Evolutionary conservation across 495 filamentous ascomycete species (phyloP).

Genomic region (Neurospora tetraspora): DNA sequence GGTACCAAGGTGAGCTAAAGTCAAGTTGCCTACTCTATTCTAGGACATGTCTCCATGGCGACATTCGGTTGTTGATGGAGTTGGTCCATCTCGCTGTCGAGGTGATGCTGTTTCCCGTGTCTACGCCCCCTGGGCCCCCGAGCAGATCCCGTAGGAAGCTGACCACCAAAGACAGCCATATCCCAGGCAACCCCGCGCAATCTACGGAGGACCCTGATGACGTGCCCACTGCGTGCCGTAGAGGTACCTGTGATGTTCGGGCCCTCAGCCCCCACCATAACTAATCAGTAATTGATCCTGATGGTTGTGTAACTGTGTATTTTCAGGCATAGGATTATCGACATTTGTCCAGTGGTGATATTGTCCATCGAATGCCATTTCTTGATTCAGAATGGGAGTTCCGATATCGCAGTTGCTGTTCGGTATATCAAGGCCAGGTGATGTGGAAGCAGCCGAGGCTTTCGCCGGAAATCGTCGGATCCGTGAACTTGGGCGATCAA

Average conservation of each 20-base stretch:
- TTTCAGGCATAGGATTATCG: background rate
- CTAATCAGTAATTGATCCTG: background rate
- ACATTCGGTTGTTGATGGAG: background rate
- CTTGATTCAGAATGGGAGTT: background rate
- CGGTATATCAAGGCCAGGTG: background rate
- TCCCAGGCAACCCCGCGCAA: background rate
- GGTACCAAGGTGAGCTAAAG: background rate
- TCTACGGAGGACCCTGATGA: background rate
- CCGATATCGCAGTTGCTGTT: background rate
- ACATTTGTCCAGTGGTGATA: background rate
- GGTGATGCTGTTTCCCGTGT: background rate
- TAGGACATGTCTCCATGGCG: background rate
- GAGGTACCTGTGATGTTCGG: background rate
- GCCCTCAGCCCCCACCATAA: background rate
- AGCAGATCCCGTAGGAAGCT: background rate
- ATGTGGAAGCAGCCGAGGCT: background rate
- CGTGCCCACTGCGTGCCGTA: background rate
- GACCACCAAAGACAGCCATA: background rate
- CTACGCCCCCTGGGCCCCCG: background rate
- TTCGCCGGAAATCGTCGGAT: background rate
- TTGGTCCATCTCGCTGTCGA: background rate
- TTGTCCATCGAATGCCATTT: background rate
- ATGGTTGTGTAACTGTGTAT: background rate
- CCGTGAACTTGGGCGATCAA: background rate
- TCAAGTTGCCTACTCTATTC: background rate